Base-by-base conservation (phyloP, 257 asterid species). In the Solanum ossicruentum region DNA sequence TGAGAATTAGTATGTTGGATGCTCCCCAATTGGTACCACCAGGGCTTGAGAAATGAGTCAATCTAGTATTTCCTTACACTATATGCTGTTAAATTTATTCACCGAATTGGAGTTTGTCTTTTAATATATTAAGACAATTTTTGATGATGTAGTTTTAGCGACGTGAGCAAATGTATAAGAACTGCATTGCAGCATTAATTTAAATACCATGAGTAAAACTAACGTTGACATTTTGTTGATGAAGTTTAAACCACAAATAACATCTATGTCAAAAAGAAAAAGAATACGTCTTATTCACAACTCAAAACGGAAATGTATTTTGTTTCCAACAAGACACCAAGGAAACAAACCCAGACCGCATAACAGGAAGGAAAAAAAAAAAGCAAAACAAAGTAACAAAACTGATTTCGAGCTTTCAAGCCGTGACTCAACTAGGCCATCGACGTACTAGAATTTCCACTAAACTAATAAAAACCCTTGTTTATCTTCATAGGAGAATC, bases 401-500 rank as follows among this genome's bases (percentile, higher is more conserved):
- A 20, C 18, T 71, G 56, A 10, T 18, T 18, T 43, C 16, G 18
- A 11, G 18, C 52, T 72, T 43, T 72, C 39, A 13, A 43, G 80
- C 32, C 56, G 12, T 21, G 21, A 49, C 21, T 49, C 21, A 15
- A 49, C 23, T 49, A 49, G 61, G 13, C 82, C 82, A 75, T 2
- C 39, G 23, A 49, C 6, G 23, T 10, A 2, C 45, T 15, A 75
- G 45, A 15, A 23, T 47, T 2, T 77, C 23, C 43, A 75, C 23
- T 77, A 21, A 77, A 51, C 45, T 75, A 75, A 75, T 75, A 88
- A 82, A 87, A 85, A 26, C 67, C 87, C 84, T 83, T 83, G 83
- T 81, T 85, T 93, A 90, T 69, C 51, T 21, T 45, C 79, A 70
- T 92, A 4, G 93, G 93, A 8, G 97, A 85, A 23, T 87, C 93